Conservation (phyloP, 1,139 yeast species). For the Magnusiomyces fungicola region DNA sequence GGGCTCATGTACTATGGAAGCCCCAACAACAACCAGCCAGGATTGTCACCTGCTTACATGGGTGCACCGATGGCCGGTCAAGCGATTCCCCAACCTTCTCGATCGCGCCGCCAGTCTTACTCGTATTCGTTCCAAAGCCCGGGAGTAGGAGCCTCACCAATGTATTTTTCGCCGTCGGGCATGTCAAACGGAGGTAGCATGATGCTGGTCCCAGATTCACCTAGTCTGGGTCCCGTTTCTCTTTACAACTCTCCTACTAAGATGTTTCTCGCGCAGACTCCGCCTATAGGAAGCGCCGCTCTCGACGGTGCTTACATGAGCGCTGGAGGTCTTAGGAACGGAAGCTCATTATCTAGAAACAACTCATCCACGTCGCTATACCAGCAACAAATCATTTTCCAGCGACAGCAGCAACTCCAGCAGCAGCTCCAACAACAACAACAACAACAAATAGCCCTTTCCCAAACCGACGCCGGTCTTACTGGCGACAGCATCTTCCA, state of each 20-base stretch:
- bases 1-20: no score
- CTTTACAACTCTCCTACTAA: slow-evolving; percentile 14
- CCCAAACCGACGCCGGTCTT: no score
- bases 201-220: slow-evolving; percentile 14
- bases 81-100: slow-evolving; percentile 7
- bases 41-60: neutral
- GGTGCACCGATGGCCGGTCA: slow-evolving; percentile 8
- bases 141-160: no score
- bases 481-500: no score
- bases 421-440: neutral
- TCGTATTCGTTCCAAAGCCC: no score
- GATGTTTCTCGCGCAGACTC: slow-evolving; percentile 14
- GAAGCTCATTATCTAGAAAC: neutral
- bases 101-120: slow-evolving; percentile 7
- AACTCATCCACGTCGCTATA: neutral
- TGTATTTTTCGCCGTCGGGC: neutral
- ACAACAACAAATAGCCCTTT: no score
- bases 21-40: neutral
- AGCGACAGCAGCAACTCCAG: neutral
- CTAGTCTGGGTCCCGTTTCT: slow-evolving; percentile 14
- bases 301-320: no score
- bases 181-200: neutral
- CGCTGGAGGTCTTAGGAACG: no score
- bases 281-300: slow-evolving; percentile 12
- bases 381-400: slow-evolving; percentile 6